Evolutionary conservation across 176 grass and related monocot genomes (phyloP), one percentile per base, ranked within the genome.

Genomic region (Panicum miliaceum): DNA sequence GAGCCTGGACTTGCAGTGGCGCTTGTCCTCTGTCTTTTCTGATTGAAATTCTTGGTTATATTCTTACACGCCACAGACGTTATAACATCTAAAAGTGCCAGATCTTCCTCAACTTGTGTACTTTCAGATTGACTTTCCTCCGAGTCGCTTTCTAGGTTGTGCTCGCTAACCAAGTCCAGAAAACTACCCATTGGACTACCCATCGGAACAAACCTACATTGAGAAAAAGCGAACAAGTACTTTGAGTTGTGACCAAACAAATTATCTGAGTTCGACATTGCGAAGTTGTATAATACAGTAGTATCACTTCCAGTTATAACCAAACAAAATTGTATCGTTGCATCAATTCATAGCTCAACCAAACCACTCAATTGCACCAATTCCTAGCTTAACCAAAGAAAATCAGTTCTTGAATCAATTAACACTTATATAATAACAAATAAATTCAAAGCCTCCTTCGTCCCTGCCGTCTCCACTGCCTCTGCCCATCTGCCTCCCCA

Each of bases 201-300:
- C 61, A 64, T 64, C 13, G 2, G 61, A 64, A 35, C 61, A 64
- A 64, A 64, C 61, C 61, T 64, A 35, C 61, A 64, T 35, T 64
- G 61, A 60, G 10, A 26, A 29, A 64, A 29, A 64, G 16, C 1
- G 61, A 64, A 34, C 61, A 64, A 7, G 61, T 64, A 64, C 34
- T 11, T 34, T 64, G 27, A 64, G 34, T 64, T 11, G 34, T 64
- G 27, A 64, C 12, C 27, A 64, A 64, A 34, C 25, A 34, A 34
- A 64, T 34, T 64, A 32, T 12, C 27, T 32, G 34, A 16, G 34
- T 1, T 34, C n/a, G 26, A 61, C 58, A 14, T 61, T 61, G 23
- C 58, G 13, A 14, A 26, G 12, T 61, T 27, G 25, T 29, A 61
- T 13, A 11, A 56, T 5, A 16, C 54, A 23, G 26, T 32, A 63